Percentiles rank a stretch among this genome's conserved stretches.
Conservation (phyloP, 129 eudicot species). For the Smallanthus sonchifolius region DNA sequence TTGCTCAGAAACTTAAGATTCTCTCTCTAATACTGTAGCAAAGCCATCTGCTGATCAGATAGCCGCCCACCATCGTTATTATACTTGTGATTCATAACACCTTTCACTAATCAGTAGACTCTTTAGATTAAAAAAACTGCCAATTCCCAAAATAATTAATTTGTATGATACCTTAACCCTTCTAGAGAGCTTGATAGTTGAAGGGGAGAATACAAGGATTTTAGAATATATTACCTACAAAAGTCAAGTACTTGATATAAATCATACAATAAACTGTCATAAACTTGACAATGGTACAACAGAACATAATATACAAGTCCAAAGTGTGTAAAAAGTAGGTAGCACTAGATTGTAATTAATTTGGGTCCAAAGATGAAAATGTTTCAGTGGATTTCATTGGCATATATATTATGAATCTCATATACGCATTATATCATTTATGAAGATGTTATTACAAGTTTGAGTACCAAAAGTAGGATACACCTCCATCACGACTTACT, state of each 20-base stretch:
- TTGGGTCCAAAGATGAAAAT: neutral
- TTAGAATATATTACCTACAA: constrained; percentile 52
- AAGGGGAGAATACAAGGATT: constrained; percentile 32
- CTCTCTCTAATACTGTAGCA: constrained; percentile 33
- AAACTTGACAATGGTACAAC: constrained; percentile 3
- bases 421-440: neutral
- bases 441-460: no score
- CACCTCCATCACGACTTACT: no score
- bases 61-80: no score
- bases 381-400: neutral
- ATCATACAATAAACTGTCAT: constrained; percentile 11
- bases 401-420: neutral
- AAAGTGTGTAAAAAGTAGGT: neutral
- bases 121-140: no score
- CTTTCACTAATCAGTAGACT: no score
- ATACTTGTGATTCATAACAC: no score
- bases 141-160: no score
- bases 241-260: neutral
- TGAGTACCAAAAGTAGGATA: no score
- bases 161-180: no score
- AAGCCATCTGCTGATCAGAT: no score
- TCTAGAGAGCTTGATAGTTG: no score
- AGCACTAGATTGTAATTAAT: neutral
- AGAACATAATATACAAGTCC: neutral
- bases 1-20: constrained; percentile 90